Evolutionary conservation across 2,329 filamentous ascomycete genomes (phyloP).

Genomic region (Fusarium humuli): DNA sequence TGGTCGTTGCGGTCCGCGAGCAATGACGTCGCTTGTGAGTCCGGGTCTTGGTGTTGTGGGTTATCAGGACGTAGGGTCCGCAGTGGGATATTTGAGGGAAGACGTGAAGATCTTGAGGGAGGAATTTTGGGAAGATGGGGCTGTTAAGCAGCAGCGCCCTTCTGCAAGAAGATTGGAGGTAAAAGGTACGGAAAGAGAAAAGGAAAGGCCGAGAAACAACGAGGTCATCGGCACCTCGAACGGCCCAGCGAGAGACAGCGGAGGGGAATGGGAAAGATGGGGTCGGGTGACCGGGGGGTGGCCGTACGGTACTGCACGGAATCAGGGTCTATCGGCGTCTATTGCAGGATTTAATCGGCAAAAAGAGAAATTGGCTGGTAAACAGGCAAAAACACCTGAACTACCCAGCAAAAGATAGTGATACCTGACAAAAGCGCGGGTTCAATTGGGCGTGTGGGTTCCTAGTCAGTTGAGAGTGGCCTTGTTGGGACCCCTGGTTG

Average conservation of each 20-base stretch:
- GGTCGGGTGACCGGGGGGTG: conserved; percentile 48
- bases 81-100: conserved; percentile 87
- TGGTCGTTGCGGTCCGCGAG: conserved; percentile 50
- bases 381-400: conserved; percentile 14
- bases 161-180: conserved; percentile 59
- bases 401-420: conserved; percentile 24
- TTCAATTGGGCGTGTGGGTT: conserved; percentile 33
- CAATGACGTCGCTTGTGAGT: conserved; percentile 54
- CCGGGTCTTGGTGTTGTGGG: conserved; percentile 54
- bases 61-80: conserved; percentile 69
- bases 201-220: conserved; percentile 39
- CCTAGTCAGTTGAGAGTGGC: conserved; percentile 32
- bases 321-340: conserved; percentile 39
- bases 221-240: conserved; percentile 49
- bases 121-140: conserved; percentile 87
- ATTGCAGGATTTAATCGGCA: conserved; percentile 26
- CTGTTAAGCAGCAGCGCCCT: conserved; percentile 81
- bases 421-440: conserved; percentile 27
- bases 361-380: conserved; percentile 8
- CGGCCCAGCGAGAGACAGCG: conserved; percentile 43
- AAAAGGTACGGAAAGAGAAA: conserved; percentile 49
- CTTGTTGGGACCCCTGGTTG: conserved; percentile 42
- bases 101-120: conserved; percentile 74
- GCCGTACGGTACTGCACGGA: conserved; percentile 23
- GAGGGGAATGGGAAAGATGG: conserved; percentile 44